These are phyloP conservation scores for Carex parvula DNA, from an alignment of 176 grass and related monocot species.

Conservation along the genomic window DNA sequence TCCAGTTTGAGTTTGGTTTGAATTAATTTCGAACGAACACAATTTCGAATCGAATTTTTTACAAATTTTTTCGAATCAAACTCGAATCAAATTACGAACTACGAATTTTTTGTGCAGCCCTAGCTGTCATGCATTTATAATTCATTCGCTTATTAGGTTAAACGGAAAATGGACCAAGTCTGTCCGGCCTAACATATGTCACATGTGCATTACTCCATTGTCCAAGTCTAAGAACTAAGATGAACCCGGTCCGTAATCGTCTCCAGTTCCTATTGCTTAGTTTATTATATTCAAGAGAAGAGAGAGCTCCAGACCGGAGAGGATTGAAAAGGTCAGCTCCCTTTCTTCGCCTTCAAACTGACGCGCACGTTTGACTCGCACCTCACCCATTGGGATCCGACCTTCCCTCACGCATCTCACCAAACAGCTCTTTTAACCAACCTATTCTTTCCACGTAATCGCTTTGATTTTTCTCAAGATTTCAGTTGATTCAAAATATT, in stretches of 20 bases:
- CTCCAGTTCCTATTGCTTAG: neutral
- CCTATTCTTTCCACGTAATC: neutral
- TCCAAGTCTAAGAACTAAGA: neutral
- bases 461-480: no score
- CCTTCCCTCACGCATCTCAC: neutral
- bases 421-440: neutral
- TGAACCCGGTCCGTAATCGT: neutral
- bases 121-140: neutral
- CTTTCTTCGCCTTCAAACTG: conserved; percentile 21
- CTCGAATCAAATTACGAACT: no score
- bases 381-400: neutral
- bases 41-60: no score
- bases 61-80: no score
- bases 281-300: neutral
- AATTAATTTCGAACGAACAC: no score
- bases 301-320: neutral
- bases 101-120: no score
- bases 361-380: conserved; percentile 23
- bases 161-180: neutral
- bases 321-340: neutral
- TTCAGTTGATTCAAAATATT: neutral
- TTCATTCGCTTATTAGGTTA: no score
- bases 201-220: neutral
- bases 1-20: no score
- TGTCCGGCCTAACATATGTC: neutral